These are phyloP conservation scores for Saccharomycopsis selenospora DNA, from an alignment of 805 yeast genomes.

Conservation along the genomic window DNA sequence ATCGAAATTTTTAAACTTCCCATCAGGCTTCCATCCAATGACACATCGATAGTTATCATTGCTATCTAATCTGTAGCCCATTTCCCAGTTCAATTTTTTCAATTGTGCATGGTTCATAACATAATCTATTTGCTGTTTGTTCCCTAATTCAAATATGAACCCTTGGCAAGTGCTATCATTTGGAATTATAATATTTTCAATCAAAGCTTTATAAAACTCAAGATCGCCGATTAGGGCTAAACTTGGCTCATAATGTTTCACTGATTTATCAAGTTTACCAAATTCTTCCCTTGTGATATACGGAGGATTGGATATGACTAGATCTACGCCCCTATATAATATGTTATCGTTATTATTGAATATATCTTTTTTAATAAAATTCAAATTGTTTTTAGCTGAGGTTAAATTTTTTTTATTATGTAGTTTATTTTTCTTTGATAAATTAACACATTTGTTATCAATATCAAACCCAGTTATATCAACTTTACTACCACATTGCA, in stretches of 20 bases:
- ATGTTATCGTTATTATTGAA: slow-evolving; percentile 16
- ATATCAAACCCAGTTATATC: slow-evolving; percentile 48
- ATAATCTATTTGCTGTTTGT: slow-evolving; percentile 43
- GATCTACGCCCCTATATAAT: slow-evolving; percentile 30
- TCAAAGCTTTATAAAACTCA: slow-evolving; percentile 60
- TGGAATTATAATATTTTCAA: slow-evolving; percentile 36
- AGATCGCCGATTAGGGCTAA: slow-evolving; percentile 72
- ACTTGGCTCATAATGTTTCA: slow-evolving; percentile 63
- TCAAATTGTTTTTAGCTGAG: slow-evolving; percentile 9
- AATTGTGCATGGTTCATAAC: slow-evolving; percentile 27
- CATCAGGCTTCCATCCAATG: slow-evolving; percentile 45
- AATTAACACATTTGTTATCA: slow-evolving; percentile 42
- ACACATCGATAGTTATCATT: slow-evolving; percentile 51
- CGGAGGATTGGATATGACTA: slow-evolving; percentile 87
- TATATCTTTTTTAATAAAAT: slow-evolving; percentile 6
- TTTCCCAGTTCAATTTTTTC: slow-evolving; percentile 37
- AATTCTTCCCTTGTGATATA: slow-evolving; percentile 54
- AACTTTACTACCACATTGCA: slow-evolving; percentile 20
- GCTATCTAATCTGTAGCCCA: slow-evolving; percentile 44
- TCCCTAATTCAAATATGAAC: slow-evolving; percentile 76
- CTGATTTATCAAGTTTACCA: slow-evolving; percentile 50
- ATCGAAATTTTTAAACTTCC: background rate
- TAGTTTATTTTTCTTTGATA: slow-evolving; percentile 41
- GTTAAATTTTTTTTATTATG: slow-evolving; percentile 14
- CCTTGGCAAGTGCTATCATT: slow-evolving; percentile 36